phyloP scores from a whole-genome alignment of 2,329 filamentous ascomycete genomes.

The Aspergillus ochraceus region DNA sequence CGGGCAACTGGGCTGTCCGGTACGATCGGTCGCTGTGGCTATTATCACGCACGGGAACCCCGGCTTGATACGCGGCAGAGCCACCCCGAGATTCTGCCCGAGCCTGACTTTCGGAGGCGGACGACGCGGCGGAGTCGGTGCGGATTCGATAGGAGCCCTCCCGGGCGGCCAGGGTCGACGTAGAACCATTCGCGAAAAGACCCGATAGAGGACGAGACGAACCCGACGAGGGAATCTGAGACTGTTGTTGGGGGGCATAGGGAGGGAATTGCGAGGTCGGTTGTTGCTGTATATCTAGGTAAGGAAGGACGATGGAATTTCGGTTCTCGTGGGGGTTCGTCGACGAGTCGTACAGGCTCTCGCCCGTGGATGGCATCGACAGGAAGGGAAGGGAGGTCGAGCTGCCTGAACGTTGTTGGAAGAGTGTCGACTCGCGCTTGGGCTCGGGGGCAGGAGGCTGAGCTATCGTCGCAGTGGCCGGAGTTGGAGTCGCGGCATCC shows the following conservation, averaged over 20 bases:
- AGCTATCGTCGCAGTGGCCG: slow-evolving; percentile 25
- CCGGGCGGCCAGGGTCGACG: slow-evolving; percentile 38
- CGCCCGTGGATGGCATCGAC: slow-evolving; percentile 15
- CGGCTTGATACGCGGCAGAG: slow-evolving; percentile 58
- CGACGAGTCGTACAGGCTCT: slow-evolving; percentile 5
- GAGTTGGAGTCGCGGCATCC: slow-evolving; percentile 29
- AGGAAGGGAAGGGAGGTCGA: slow-evolving; percentile 17
- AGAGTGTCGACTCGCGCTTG: slow-evolving; percentile 20
- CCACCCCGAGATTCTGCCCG: slow-evolving; percentile 65
- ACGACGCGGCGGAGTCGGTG: slow-evolving; percentile 60
- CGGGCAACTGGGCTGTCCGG: slow-evolving; percentile 58
- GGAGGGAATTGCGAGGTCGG: slow-evolving; percentile 45
- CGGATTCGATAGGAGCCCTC: slow-evolving; percentile 55
- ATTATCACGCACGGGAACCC: slow-evolving; percentile 65
- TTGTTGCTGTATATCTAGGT: slow-evolving; percentile 46
- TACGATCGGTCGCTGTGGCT: slow-evolving; percentile 71
- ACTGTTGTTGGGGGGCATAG: slow-evolving; percentile 40
- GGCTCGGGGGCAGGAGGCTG: slow-evolving; percentile 23
- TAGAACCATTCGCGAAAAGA: slow-evolving; percentile 48
- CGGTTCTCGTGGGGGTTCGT: slow-evolving; percentile 37
- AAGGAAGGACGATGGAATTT: slow-evolving; percentile 44
- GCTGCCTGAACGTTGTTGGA: slow-evolving; percentile 20
- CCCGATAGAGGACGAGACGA: slow-evolving; percentile 49
- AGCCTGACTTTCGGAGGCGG: slow-evolving; percentile 55
- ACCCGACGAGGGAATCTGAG: slow-evolving; percentile 37